Evolutionary conservation across 116 monocot species (phyloP).

Genomic region (Trichopus zeylanicus): DNA sequence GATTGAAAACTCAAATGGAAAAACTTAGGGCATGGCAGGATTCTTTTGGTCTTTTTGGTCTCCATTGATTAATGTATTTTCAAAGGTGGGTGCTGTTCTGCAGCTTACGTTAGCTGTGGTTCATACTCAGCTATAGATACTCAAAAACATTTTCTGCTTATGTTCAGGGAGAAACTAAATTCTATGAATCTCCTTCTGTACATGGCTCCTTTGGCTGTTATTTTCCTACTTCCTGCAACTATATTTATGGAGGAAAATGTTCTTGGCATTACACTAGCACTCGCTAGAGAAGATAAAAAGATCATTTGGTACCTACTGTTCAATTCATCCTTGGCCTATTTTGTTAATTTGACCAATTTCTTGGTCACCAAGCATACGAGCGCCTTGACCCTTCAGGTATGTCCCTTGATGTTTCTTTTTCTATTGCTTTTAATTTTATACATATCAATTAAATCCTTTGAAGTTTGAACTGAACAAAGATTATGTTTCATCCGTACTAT

Average conservation of each 20-base stretch:
- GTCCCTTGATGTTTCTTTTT: neutral
- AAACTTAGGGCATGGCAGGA: too few species aligned
- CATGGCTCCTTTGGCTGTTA: conserved; percentile 89
- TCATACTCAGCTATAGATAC: neutral
- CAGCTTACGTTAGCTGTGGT: too few species aligned
- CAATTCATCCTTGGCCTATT: conserved; percentile 86
- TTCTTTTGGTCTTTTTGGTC: too few species aligned
- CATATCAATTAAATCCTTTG: too few species aligned
- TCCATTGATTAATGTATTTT: too few species aligned
- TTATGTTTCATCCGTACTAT: too few species aligned
- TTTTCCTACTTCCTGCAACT: conserved; percentile 71
- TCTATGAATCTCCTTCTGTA: conserved; percentile 95
- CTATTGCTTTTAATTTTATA: neutral
- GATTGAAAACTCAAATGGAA: too few species aligned
- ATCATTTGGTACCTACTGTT: conserved; percentile 87
- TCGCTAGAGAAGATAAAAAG: conserved; percentile 82
- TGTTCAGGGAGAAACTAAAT: conserved; percentile 82
- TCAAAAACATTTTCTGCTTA: neutral
- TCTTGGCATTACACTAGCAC: conserved; percentile 64
- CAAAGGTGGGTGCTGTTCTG: too few species aligned
- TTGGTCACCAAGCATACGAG: conserved; percentile 96
- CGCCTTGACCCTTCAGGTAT: conserved; percentile 92
- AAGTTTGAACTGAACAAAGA: too few species aligned
- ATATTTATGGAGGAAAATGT: conserved; percentile 83
- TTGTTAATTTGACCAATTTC: conserved; percentile 93